Evolutionary conservation across 192 early-diverging fungal species (phyloP), one percentile per base, ranked within the genome.

Genomic region (Coemansia sp.): DNA sequence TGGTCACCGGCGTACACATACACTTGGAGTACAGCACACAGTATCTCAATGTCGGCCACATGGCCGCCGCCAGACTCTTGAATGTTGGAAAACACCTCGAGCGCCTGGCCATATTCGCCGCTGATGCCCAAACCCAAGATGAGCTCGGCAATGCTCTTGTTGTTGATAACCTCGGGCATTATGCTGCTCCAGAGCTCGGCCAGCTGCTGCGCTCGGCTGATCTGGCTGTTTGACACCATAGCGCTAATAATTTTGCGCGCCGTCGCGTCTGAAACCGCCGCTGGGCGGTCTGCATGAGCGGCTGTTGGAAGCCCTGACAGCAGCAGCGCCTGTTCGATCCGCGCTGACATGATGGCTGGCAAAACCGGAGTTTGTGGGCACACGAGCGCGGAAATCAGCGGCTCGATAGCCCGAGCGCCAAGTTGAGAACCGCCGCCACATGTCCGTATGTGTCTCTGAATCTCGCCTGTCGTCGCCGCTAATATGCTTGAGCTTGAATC

Each of bases 1-100:
- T 53, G 74, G 64, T 74, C 68, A 39, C 64, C 63, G 4, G 77
- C 77, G 10, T 46, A 39, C 58, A 74, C 62, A n/a, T 80, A 80
- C 35, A 72, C 70, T 34, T 71, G 66, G 5, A 79, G 56, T 27
- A 79, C 76, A 0, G 76, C 60, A 15, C 55, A 53, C 39, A 72
- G 50, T 3, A 72, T 62, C 10, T 63, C 70, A 8, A 66, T 27
- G 2, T 66, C 60, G 18, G 62, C 41, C 8, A 69, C 69, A 42
- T 52, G 33, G 32, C 40, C 33, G 32, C 40, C 33, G 17, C 53
- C 58, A 35, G 63, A 36, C 37, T 71, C 53, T 56, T 79, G 76
- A 19, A 62, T 42, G 18, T 42, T 38, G 5, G 67, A 37, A 65
- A 79, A 79, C 10, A 79, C 50, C 41, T 58, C 63, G 4, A 79